Base-by-base conservation (phyloP, 1,284 basidiomycete species). In the Moesziomyces sp. region DNA sequence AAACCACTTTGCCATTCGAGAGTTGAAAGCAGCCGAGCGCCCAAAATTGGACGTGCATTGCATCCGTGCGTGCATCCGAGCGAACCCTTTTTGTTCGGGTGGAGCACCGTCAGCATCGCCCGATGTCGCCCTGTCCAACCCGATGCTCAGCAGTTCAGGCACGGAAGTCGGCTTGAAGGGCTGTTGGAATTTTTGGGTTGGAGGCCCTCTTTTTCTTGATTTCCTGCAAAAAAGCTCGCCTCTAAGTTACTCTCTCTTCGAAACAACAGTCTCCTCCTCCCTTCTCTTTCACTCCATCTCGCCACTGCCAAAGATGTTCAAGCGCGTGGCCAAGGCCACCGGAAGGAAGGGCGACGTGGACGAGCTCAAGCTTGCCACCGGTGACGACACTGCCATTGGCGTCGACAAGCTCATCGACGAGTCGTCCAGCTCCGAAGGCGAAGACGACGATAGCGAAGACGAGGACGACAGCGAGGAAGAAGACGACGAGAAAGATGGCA, bases 321-420 rank as follows among this genome's bases (percentile, higher is more conserved):
- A 74, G 56, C 47, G 71, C 45, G 71, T 74, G 44, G 56, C 51
- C 10, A 69, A 66, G 47, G 70, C 70, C 35, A 73, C 70, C 2
- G 46, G 34, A 38, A 63, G 51, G 34, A 73, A 62, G 46, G 49
- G 13, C 28, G 55, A 60, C 44, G 60, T 45, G n/a, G 64, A 67
- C n/a, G 52, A 68, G 5, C 43, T 64, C 55, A 67, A 68, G 51
- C n/a, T 44, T 4, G 53, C 42, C 1, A 64, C 59, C 13, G 70
- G 70, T 5, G 70, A 73, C 26, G 70, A 73, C 54, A 67, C 70
- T 14, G 70, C 64, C 11, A 57, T 73, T 34, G 63, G 59, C 49
- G 67, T 73, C 57, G 70, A 73, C 60, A 59, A 58, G 56, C 57
- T 65, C 42, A 58, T 69, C n/a, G 66, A 74, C 56, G 71, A 74